These are phyloP conservation scores for Penicillium atrosanguineum DNA, from an alignment of 495 filamentous ascomycete genomes.

Conservation along the genomic window DNA sequence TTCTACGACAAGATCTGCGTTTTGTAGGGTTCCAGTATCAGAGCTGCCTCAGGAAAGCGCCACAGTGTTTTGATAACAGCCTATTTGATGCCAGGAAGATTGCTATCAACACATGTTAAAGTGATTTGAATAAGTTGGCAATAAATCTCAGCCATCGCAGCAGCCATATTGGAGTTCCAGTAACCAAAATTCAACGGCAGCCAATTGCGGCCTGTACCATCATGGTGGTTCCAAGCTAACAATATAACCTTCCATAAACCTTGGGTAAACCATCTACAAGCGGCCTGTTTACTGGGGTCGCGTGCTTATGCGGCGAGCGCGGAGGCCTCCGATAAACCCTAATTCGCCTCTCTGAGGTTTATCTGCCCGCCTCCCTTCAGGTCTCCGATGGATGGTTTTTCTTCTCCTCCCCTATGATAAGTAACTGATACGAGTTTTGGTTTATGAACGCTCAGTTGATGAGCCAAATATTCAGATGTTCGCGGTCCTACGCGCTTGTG, in stretches of 20 bases:
- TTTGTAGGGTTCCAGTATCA: no score
- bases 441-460: constrained; percentile 9
- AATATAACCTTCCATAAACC: constrained; percentile 5
- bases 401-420: constrained; percentile 6
- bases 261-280: constrained; percentile 3
- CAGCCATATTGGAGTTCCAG: not conserved
- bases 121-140: no score
- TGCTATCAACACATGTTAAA: no score
- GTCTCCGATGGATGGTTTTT: constrained; percentile 9
- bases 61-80: no score
- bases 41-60: no score
- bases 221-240: constrained; percentile 3
- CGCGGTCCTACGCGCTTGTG: not conserved
- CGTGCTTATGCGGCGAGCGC: constrained; percentile 1
- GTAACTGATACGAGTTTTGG: constrained; percentile 4
- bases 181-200: not conserved
- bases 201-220: constrained; percentile 7
- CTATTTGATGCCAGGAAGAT: no score
- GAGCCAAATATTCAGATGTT: not conserved
- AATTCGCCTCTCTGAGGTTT: not conserved
- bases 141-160: constrained; percentile 1
- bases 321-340: constrained; percentile 22
- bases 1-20: no score
- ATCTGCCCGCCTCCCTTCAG: constrained; percentile 4
- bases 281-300: constrained; percentile 4